Percentiles rank a stretch among this genome's conserved stretches.
phyloP scores from a whole-genome alignment of 768 basidiomycete species.

The Podaxis sp. region DNA sequence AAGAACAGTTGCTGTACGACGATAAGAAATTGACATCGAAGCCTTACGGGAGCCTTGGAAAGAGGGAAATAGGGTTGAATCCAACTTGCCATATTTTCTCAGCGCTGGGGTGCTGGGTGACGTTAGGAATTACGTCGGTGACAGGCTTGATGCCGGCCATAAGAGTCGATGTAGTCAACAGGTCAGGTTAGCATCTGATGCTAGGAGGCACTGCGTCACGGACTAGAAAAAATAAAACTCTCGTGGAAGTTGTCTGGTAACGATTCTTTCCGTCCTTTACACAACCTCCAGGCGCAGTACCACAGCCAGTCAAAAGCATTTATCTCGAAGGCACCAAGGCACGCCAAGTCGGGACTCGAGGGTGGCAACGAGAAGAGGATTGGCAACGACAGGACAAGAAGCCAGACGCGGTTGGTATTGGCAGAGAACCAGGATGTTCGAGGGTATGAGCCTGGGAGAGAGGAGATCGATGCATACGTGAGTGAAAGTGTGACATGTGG shows the following conservation, averaged over 20 bases:
- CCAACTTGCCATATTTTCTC: neutral
- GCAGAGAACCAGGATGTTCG: neutral
- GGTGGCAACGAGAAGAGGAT: neutral
- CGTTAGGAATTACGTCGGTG: neutral
- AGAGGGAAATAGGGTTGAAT: neutral
- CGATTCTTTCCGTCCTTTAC: neutral
- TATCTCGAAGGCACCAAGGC: too few species aligned
- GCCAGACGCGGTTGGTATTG: neutral
- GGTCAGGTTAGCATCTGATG: neutral
- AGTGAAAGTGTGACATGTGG: constrained; percentile 4
- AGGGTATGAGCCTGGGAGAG: neutral
- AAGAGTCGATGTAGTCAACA: neutral
- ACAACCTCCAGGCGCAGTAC: neutral
- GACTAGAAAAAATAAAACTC: neutral
- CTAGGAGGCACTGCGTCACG: neutral
- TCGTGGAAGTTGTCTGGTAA: neutral
- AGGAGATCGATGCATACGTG: neutral
- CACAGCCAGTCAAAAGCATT: neutral
- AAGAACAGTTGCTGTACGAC: neutral
- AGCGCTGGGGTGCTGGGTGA: neutral
- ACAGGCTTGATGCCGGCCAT: neutral
- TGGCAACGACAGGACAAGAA: neutral
- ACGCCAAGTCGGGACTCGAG: neutral
- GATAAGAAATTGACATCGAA: neutral
- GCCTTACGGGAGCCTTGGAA: neutral